A percentile compares a stretch with the other conserved stretches of the same genome.
These are phyloP conservation scores for Phytophthora chlamydospora DNA, from an alignment of 352 stramenopile genomes.

Conservation along the genomic window DNA sequence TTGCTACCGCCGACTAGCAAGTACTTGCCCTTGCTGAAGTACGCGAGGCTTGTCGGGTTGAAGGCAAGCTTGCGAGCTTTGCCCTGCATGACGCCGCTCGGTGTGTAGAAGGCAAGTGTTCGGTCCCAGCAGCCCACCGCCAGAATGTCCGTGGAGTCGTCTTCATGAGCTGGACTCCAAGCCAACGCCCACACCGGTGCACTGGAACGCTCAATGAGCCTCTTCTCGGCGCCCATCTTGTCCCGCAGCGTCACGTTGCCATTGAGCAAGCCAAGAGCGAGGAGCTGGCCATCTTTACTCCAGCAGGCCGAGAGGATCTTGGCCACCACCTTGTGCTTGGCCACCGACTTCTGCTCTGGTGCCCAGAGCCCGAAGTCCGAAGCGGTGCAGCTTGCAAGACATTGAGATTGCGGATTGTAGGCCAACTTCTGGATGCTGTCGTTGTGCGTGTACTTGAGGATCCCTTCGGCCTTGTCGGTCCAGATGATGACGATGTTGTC, in stretches of 20 bases:
- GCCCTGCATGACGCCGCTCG: slow-evolving; percentile 82
- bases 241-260: slow-evolving; percentile 92
- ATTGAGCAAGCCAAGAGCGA: slow-evolving; percentile 93
- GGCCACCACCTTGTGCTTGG: slow-evolving; percentile 94
- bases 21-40: slow-evolving; percentile 93
- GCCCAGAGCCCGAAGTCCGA: slow-evolving; percentile 95
- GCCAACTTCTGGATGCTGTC: slow-evolving; percentile 92
- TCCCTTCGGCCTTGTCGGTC: slow-evolving; percentile 93
- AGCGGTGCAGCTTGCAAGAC: slow-evolving; percentile 92
- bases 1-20: slow-evolving; percentile 90
- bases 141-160: slow-evolving; percentile 82
- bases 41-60: slow-evolving; percentile 91
- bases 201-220: slow-evolving; percentile 82
- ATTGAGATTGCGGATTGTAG: slow-evolving; percentile 94
- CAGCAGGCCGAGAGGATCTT: slow-evolving; percentile 94
- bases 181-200: slow-evolving; percentile 88
- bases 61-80: slow-evolving; percentile 93
- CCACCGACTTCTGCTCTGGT: slow-evolving; percentile 93
- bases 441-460: slow-evolving; percentile 97
- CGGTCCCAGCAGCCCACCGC: slow-evolving; percentile 95
- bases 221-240: slow-evolving; percentile 91
- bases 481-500: slow-evolving; percentile 98
- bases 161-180: slow-evolving; percentile 85
- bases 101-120: slow-evolving; percentile 92
- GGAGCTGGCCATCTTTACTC: slow-evolving; percentile 91